Conservation (phyloP, 2,329 filamentous ascomycete species). For the Cadophora luteo-olivacea region DNA sequence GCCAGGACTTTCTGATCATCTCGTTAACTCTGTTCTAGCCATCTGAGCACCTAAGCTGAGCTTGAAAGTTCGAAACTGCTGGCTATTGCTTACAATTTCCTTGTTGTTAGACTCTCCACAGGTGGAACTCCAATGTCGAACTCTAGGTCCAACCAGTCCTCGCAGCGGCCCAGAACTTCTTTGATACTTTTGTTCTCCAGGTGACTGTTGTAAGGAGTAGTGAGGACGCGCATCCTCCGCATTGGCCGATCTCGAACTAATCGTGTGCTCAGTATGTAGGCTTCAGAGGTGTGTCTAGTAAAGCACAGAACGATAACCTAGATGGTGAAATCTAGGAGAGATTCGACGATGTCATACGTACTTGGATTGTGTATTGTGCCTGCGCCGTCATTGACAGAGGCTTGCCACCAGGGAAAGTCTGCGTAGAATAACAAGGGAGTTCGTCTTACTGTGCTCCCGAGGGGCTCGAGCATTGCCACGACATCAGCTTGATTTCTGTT, state of each 20-base stretch:
- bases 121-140: neutral
- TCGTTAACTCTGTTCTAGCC: neutral
- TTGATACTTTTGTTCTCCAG: neutral
- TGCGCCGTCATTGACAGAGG: neutral
- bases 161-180: neutral
- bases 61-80: neutral
- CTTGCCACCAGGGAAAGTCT: neutral
- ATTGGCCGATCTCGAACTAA: conserved; percentile 4
- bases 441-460: no score
- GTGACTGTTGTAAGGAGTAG: neutral
- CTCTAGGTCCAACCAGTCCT: conserved; percentile 1
- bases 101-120: neutral
- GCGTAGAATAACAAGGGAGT: neutral
- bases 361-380: neutral
- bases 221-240: neutral
- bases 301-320: neutral
- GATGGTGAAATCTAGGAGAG: neutral
- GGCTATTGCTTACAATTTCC: neutral
- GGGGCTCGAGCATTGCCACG: neutral
- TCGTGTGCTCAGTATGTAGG: neutral
- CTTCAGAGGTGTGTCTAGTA: neutral
- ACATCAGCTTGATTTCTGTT: neutral
- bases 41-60: neutral
- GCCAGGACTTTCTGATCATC: neutral
- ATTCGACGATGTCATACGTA: neutral